A percentile compares a stretch with the other conserved stretches of the same genome.
Conservation (phyloP, 805 yeast species). For the Wickerhamiella siamensis region DNA sequence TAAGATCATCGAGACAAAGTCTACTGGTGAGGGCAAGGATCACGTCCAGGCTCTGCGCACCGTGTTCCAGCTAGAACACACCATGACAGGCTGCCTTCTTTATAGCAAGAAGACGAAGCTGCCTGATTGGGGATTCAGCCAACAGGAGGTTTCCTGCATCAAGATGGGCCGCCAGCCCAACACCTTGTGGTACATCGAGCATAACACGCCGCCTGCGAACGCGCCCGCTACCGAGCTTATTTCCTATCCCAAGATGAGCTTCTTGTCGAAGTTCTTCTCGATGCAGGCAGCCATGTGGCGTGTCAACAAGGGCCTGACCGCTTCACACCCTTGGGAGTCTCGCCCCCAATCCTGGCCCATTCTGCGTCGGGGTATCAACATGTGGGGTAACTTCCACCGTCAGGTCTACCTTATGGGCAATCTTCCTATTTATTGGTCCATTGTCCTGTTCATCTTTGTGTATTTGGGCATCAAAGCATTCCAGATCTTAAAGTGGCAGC, state of each 20-base stretch:
- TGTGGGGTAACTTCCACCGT: slow-evolving; percentile 33
- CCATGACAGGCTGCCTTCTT: slow-evolving; percentile 52
- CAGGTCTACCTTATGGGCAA: slow-evolving; percentile 54
- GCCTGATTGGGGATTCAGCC: slow-evolving; percentile 76
- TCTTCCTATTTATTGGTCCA: slow-evolving; percentile 39
- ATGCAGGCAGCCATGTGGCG: slow-evolving; percentile 44
- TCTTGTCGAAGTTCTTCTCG: slow-evolving; percentile 39
- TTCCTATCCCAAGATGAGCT: slow-evolving; percentile 27
- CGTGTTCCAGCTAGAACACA: slow-evolving; percentile 55
- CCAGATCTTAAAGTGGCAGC: slow-evolving; percentile 28
- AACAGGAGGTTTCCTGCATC: slow-evolving; percentile 80
- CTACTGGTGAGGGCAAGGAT: slow-evolving; percentile 27
- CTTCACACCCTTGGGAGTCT: slow-evolving; percentile 36
- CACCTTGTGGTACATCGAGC: slow-evolving; percentile 64
- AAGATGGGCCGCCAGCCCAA: slow-evolving; percentile 54
- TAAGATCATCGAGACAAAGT: slow-evolving; percentile 31
- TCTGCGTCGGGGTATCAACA: slow-evolving; percentile 42
- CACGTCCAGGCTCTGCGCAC: slow-evolving; percentile 44
- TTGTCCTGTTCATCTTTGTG: slow-evolving; percentile 24
- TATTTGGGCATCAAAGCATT: slow-evolving; percentile 20
- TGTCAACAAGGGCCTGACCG: slow-evolving; percentile 33
- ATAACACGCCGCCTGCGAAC: slow-evolving; percentile 40
- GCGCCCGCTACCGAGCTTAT: slow-evolving; percentile 24
- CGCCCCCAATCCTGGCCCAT: slow-evolving; percentile 55
- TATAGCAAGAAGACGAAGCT: slow-evolving; percentile 58